These are phyloP conservation scores for Plectosphaerella cucumerina DNA, from an alignment of 2,329 filamentous ascomycete genomes.

Conservation along the genomic window DNA sequence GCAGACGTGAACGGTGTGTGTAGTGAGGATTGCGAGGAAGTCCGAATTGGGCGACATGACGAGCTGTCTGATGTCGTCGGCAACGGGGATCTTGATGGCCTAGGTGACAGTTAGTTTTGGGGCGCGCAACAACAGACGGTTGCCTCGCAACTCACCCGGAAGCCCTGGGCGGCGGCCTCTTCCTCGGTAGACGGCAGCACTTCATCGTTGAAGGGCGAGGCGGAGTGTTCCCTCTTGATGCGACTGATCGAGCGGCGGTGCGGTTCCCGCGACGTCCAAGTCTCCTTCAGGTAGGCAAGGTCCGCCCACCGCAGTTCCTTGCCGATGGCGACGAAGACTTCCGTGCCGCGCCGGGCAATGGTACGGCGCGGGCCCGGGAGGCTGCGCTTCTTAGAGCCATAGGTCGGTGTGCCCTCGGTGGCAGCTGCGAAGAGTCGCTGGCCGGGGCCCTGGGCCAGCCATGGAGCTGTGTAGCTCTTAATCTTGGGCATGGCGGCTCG, in stretches of 20 bases:
- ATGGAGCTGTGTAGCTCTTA: constrained; percentile 78
- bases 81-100: constrained; percentile 73
- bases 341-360: constrained; percentile 76
- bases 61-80: constrained; percentile 80
- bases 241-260: constrained; percentile 27
- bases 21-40: constrained; percentile 80
- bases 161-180: constrained; percentile 32
- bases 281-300: constrained; percentile 71
- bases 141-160: constrained; percentile 35
- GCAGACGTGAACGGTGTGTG: constrained; percentile 83
- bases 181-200: constrained; percentile 20
- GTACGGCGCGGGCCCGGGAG: constrained; percentile 53
- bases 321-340: constrained; percentile 84
- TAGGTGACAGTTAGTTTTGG: constrained; percentile 25
- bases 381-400: constrained; percentile 37
- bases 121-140: no score
- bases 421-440: constrained; percentile 68
- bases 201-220: constrained; percentile 28
- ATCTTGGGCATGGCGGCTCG: constrained; percentile 71
- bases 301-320: constrained; percentile 92
- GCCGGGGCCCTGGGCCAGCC: constrained; percentile 77
- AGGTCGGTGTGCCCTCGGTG: constrained; percentile 32
- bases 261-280: constrained; percentile 26
- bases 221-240: constrained; percentile 46
- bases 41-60: constrained; percentile 77